Evolutionary conservation across 345 rosid species (phyloP).

Genomic region (Boechera divaricarpa): DNA sequence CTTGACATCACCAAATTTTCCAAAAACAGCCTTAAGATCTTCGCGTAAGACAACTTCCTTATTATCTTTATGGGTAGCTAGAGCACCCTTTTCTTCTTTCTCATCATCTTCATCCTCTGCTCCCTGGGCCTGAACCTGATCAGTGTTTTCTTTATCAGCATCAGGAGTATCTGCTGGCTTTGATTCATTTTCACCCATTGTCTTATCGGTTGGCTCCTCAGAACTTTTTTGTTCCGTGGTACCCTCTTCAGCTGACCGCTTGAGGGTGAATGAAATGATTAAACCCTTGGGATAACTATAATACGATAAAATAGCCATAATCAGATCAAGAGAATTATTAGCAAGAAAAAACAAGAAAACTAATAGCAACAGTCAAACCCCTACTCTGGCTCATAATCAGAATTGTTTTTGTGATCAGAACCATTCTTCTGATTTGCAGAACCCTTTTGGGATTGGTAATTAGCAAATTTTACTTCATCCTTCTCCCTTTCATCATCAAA

Average conservation of each 20-base stretch:
- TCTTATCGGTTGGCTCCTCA: conserved; percentile 46
- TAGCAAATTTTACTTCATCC: conserved; percentile 55
- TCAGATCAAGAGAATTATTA: conserved; percentile 27
- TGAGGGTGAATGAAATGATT: conserved; percentile 79
- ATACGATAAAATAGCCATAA: conserved; percentile 25
- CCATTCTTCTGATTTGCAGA: conserved; percentile 57
- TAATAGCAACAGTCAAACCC: conserved; percentile 22
- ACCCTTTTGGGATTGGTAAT: conserved; percentile 46
- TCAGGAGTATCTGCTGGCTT: conserved; percentile 49
- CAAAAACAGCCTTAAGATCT: conserved; percentile 79
- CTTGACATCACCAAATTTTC: conserved; percentile 83
- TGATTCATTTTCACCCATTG: conserved; percentile 39
- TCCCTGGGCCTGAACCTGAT: conserved; percentile 50
- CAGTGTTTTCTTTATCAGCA: conserved; percentile 46
- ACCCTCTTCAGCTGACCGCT: conserved; percentile 52
- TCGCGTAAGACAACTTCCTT: conserved; percentile 84
- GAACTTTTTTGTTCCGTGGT: conserved; percentile 47
- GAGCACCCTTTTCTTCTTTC: conserved; percentile 54
- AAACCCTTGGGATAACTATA: conserved; percentile 87
- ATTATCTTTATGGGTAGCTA: conserved; percentile 57
- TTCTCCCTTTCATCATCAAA: conserved; percentile 77
- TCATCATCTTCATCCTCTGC: conserved; percentile 50
- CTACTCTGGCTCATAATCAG: conserved; percentile 62
- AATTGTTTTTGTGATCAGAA: conserved; percentile 49
- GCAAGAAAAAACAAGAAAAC: background rate